Conservation (phyloP, 2,329 filamentous ascomycete genomes). For the Endocalyx cinctus region DNA sequence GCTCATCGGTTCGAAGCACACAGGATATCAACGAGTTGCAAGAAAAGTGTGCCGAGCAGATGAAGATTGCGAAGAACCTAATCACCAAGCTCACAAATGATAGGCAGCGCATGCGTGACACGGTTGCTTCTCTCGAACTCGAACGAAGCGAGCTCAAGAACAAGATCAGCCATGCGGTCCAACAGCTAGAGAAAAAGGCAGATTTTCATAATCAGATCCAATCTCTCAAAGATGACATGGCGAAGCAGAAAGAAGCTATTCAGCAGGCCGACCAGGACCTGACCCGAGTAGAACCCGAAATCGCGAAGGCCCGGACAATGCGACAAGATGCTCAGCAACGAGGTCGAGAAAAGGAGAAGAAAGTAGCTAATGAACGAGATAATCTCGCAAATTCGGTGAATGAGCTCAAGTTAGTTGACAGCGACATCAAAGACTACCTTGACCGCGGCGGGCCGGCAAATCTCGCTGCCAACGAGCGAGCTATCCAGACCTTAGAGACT, state of each 20-base stretch:
- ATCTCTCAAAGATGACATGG: conserved; percentile 63
- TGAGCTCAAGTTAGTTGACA: conserved; percentile 70
- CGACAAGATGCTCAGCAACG: conserved; percentile 73
- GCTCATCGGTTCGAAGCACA: conserved; percentile 61
- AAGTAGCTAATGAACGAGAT: conserved; percentile 65
- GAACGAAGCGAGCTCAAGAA: conserved; percentile 71
- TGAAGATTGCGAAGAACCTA: conserved; percentile 57
- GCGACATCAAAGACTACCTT: conserved; percentile 75
- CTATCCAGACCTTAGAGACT: conserved; percentile 63
- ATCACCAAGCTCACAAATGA: conserved; percentile 64
- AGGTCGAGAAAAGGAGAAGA: conserved; percentile 67
- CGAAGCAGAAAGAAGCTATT: conserved; percentile 65
- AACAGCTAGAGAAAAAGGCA: conserved; percentile 77
- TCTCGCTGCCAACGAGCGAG: conserved; percentile 63
- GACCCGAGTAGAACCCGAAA: conserved; percentile 67
- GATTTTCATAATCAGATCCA: conserved; percentile 67
- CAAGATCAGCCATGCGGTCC: conserved; percentile 64
- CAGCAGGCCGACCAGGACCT: conserved; percentile 68
- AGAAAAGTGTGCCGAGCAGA: conserved; percentile 61
- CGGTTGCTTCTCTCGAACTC: conserved; percentile 68
- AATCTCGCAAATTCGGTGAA: conserved; percentile 69
- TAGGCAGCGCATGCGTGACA: conserved; percentile 64
- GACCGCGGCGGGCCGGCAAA: conserved; percentile 69
- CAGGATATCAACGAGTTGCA: conserved; percentile 82
- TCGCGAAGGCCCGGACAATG: conserved; percentile 68